These are phyloP conservation scores for Dendrobium huoshanense DNA, from an alignment of 106 monocot species.

Conservation along the genomic window DNA sequence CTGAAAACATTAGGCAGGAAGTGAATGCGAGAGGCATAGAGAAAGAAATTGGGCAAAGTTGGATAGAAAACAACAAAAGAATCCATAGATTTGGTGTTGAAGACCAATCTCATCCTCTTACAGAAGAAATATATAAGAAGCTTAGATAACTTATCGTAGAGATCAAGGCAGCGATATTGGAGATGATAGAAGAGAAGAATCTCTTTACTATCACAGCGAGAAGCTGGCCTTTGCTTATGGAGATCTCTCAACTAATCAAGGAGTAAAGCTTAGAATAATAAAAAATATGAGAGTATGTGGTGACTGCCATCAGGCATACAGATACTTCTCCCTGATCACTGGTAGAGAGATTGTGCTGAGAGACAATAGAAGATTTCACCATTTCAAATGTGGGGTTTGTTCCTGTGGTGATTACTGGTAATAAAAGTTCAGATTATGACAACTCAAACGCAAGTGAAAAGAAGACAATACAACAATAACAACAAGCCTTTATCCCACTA, in stretches of 20 bases:
- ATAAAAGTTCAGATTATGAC: background rate
- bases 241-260: conserved; percentile 7
- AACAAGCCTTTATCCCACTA: no score
- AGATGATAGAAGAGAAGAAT: conserved; percentile 14
- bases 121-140: conserved; percentile 20
- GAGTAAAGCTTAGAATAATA: conserved; percentile 21
- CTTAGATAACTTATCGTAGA: conserved; percentile 6
- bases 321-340: conserved; percentile 21
- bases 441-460: background rate
- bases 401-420: conserved; percentile 28
- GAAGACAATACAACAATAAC: background rate
- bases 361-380: conserved; percentile 21
- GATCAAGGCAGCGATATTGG: conserved; percentile 11
- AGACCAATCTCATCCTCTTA: conserved; percentile 20
- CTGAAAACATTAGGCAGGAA: conserved; percentile 10
- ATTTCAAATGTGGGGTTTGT: conserved; percentile 21
- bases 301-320: conserved; percentile 20
- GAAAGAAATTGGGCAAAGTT: conserved; percentile 21
- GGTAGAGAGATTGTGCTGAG: conserved; percentile 26
- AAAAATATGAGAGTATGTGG: conserved; percentile 21
- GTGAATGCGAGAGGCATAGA: conserved; percentile 21
- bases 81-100: conserved; percentile 18
- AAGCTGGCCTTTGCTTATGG: conserved; percentile 27
- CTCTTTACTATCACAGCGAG: conserved; percentile 23
- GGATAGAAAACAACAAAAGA: conserved; percentile 22